Evolutionary conservation across 2,329 filamentous ascomycete genomes (phyloP), one percentile per base, ranked within the genome.

Genomic region (Paecilomyces niveus): DNA sequence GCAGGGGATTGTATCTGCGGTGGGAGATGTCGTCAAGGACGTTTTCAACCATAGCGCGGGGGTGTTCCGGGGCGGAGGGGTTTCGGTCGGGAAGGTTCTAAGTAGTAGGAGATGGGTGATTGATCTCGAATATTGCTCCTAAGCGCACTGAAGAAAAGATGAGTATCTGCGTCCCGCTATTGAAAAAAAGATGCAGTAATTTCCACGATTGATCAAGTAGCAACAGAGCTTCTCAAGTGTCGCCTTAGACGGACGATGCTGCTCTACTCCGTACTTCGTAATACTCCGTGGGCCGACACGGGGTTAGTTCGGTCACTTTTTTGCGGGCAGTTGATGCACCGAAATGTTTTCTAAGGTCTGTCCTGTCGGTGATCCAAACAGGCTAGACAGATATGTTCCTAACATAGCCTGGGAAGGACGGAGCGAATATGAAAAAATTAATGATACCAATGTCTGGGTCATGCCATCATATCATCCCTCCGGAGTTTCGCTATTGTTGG

Each of bases 21-120:
- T 99, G 94, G 50, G 94, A 96, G 69, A 99, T 97, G 74, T 99
- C 93, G 80, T 97, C 87, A 55, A 99, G 86, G 54, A 93, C 86
- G 63, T 85, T 82, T 70, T 89, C 87, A 8, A 85, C 83, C 89
- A 92, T 92, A 53, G 62, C 76, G 57, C 33, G 49, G 24, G 11
- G 15, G 15, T 15, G 15, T 7, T 7, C 4, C 15, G 39, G 39
- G n/a, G 21, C 21, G 15, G 39, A 45, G 39, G 35, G 35, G 35
- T 45, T 45, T 13, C 15, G 35, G 4, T 18, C 15, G 35, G 35
- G 5, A 45, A 13, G 8, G 18, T 45, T 18, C 18, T 45, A 45
- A 18, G 39, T 45, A 18, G 39, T 45, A n/a, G 39, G 39, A 33
- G 32, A 33, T 2, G 4, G 32, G 18, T 45, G n/a, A n/a, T 13